Evolutionary conservation across 192 early-diverging fungal genomes (phyloP), one percentile per base, ranked within the genome.

Genomic region (Coemansia sp.): DNA sequence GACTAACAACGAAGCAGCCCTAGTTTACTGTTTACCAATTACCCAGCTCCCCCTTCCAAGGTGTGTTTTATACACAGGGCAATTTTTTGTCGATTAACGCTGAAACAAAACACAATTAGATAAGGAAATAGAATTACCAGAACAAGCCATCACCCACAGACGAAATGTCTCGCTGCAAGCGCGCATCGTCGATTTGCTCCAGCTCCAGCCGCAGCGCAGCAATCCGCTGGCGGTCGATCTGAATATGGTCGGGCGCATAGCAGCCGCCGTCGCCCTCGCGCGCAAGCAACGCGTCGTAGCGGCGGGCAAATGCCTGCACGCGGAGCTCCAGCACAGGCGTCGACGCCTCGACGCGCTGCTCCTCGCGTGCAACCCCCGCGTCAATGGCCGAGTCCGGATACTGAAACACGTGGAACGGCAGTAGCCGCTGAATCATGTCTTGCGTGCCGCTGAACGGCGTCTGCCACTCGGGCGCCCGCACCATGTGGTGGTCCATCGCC

Each of bases 371-470:
- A 14, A 54, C 55, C 9, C 29, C 59, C 2, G 51, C 21, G n/a
- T 76, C 74, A 1, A 70, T 50, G 1, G 36, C 46, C 14, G 38
- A 0, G 43, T 81, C 67, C 2, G 85, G 84, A 50, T 85, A 82
- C 64, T 88, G 87, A 49, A 78, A 88, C 38, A 90, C 74, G 43
- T 90, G 87, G 67, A 81, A 90, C 1, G 88, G 88, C 40, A 90
- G 58, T 17, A 90, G 64, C 14, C 86, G 67, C 52, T 83, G 67
- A 35, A 87, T 70, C 0, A 79, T 81, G 62, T 90, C 85, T 21
- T 78, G 55, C 5, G 81, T 32, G 9, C 80, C 84, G 2, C 36
- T 38, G 50, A 90, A 90, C 8, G 85, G 85, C 21, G 82, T 85
- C 44, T 70, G 67, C 40, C 77, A 80, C 46, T 88, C 82, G 4